Base-by-base conservation (phyloP, 805 yeast species). In the Cyberlindnera maritima region DNA sequence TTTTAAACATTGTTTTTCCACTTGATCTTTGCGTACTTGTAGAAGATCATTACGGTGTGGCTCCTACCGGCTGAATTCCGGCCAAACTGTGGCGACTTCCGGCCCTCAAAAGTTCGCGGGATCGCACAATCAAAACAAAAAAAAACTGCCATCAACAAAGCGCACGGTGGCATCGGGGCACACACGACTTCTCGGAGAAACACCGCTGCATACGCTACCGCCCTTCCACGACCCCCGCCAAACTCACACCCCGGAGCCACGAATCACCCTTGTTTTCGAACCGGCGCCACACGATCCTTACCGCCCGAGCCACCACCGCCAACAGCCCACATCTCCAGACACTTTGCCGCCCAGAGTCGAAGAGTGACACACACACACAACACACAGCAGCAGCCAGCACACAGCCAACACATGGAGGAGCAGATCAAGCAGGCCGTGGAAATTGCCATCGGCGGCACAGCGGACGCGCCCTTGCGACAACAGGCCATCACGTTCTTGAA, bases 401-500 rank as follows among this genome's bases (percentile, higher is more conserved):
- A 18, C 33, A 19, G 19, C 31, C n/a, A 18, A 4, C 40, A 33
- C 10, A 51, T 51, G 55, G 55, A 51, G 19, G 42, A 47, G 39
- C 65, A 61, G 55, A 61, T 61, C 50, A 57, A 50, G 46, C 64
- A 61, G 44, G 65, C 65, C n/a, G 62, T 61, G 29, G 62, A 60
- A 40, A 61, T 61, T 31, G 65, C 65, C 42, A 60, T 61, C 46
- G 54, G 55, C 33, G 61, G 61, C n/a, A 53, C 59, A 3, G 49
- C 61, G 2, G 64, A 61, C 32, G 46, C 45, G 18, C 41, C 51
- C 15, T 41, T 61, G 39, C 59, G 58, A 36, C 53, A 58, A 39
- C 63, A 60, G 66, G 80, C 80, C 12, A 63, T 75, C 38, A 65
- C 67, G 37, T 76, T 68, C 53, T 62, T 75, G 53, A 67, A 66